Base-by-base conservation (phyloP, 345 rosid species). In the Aurinia saxatilis region DNA sequence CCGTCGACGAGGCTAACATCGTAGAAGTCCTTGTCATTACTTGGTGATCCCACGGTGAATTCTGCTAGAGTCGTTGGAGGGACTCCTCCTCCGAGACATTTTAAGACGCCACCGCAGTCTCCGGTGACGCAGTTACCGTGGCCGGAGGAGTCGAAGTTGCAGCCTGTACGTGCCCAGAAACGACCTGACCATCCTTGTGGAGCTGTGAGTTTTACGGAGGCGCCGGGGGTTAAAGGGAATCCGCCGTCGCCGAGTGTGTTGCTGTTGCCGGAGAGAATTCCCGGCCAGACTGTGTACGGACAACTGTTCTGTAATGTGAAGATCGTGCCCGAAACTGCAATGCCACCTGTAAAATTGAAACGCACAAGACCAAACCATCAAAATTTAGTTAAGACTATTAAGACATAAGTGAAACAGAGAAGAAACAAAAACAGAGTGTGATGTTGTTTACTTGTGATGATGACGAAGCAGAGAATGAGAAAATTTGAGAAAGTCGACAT, bases 1-100 rank as follows among this genome's bases (percentile, higher is more conserved):
- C 98, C 98, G 60, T 91, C 98, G 29, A 91, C 98, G 3, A 91
- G 79, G 15, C 96, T 91, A n/a, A 88, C 89, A 72, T 88, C 96
- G 59, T 91, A 91, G 65, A 88, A 91, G 60, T 91, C 98, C 64
- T 79, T 85, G 14, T 71, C 80, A 11, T 25, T 38, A 21, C 11
- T 18, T 1, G 69, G 44, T 0, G 76, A 30, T 6, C 78, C 92
- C 14, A 84, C 69, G 7, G 98, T 91, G 78, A 91, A 86, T 57
- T 88, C 98, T 0, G 58, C 95, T 0, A 86, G 82, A 19, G 84
- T 66, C 2, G 71, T 87, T 0, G 98, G 98, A 10, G 96, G 92
- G 8, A 38, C 75, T 7, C 96, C 98, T 9, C 92, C 98, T 33
- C 86, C 87, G 30, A 59, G 49, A 57, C 98, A 91, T 71, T 77